phyloP scores from a whole-genome alignment of 345 rosid genomes.

The Syzygium jambos region DNA sequence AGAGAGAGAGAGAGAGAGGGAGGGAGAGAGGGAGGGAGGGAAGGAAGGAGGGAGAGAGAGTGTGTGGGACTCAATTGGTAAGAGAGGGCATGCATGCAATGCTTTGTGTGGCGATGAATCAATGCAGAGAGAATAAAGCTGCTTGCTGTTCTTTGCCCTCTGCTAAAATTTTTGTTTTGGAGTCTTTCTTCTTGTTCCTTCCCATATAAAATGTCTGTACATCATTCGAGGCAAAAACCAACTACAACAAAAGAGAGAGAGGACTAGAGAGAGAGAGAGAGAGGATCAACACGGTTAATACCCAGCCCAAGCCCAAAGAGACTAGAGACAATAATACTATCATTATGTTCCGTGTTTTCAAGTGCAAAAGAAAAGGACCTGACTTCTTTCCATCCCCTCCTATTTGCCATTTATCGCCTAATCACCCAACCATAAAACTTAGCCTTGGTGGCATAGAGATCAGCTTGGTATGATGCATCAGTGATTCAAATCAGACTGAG shows the following conservation, averaged over 20 bases:
- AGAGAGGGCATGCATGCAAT: background rate
- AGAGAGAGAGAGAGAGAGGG: background rate
- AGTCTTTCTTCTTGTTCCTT: background rate
- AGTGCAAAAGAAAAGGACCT: background rate
- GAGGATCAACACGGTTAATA: background rate
- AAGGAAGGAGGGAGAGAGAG: background rate
- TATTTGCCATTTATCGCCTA: background rate
- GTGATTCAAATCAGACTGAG: background rate
- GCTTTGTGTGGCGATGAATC: background rate
- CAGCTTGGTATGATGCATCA: background rate
- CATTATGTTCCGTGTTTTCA: background rate
- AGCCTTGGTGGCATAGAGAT: background rate
- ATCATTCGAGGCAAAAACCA: background rate
- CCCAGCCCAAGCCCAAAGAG: background rate
- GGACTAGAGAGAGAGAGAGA: background rate
- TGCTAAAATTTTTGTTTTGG: background rate
- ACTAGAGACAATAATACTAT: background rate
- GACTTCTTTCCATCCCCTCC: background rate
- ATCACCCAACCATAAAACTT: background rate
- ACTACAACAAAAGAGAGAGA: background rate
- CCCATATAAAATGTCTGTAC: background rate
- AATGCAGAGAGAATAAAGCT: background rate
- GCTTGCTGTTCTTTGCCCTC: background rate
- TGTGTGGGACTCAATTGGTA: background rate
- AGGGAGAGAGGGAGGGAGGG: too few species aligned